These are phyloP conservation scores for Starmerella vaccinii DNA, from an alignment of 805 yeast genomes.

Conservation along the genomic window DNA sequence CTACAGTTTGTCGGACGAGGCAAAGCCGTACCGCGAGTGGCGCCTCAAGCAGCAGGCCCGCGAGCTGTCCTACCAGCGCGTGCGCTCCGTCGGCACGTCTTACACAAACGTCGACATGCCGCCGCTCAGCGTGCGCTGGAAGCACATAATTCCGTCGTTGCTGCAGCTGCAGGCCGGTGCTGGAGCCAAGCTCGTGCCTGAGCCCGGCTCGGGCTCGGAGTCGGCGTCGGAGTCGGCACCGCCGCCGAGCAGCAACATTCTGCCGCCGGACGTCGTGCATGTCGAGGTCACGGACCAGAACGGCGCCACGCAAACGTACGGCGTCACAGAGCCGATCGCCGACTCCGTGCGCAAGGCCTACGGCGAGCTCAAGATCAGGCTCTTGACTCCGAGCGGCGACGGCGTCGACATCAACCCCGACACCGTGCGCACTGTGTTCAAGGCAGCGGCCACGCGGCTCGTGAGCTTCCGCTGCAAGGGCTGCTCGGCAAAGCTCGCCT, in stretches of 20 bases:
- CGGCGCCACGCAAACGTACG: not conserved
- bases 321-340: conserved; percentile 15
- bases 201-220: not conserved
- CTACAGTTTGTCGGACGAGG: conserved; percentile 27
- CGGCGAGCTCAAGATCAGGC: not conserved
- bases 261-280: not conserved
- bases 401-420: not conserved
- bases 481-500: conserved; percentile 66
- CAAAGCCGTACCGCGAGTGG: conserved; percentile 35
- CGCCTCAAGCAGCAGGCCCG: conserved; percentile 29
- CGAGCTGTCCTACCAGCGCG: not conserved
- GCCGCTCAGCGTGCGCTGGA: conserved; percentile 21
- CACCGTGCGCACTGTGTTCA: conserved; percentile 13
- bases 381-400: not conserved
- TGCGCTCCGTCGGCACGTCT: conserved; percentile 3
- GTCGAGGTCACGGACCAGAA: conserved; percentile 12
- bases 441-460: conserved; percentile 13
- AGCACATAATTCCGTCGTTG: conserved; percentile 18
- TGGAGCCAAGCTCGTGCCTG: not conserved
- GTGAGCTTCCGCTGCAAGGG: conserved; percentile 56
- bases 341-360: conserved; percentile 2
- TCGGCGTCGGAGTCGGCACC: not conserved
- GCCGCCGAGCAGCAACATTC: not conserved
- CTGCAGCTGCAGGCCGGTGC: not conserved
- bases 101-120: conserved; percentile 34